Conservation (phyloP, 192 early-diverging fungal genomes). For the Rhizophagus sp. region DNA sequence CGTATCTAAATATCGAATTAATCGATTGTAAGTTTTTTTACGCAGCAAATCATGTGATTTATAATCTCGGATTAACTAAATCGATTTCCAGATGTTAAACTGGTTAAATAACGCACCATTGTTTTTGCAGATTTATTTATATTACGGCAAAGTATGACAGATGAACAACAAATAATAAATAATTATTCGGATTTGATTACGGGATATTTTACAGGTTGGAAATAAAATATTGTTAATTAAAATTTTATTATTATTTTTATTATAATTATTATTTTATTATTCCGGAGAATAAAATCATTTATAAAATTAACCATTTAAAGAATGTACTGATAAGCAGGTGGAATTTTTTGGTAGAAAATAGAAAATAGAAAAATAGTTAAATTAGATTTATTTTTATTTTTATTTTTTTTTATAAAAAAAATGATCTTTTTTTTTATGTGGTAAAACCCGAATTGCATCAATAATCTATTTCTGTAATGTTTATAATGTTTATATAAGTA, state of each 20-base stretch:
- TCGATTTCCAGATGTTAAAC: neutral
- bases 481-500: no score
- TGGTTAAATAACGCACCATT: neutral
- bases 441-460: neutral
- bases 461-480: neutral
- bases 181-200: neutral
- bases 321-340: neutral
- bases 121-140: conserved; percentile 1
- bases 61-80: no score
- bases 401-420: no score
- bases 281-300: neutral
- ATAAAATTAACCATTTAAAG: neutral
- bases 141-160: neutral
- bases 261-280: no score
- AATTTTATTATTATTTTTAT: no score
- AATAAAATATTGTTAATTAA: no score
- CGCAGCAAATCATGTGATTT: no score
- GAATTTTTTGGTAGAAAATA: no score
- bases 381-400: no score
- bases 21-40: no score
- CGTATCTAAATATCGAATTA: no score
- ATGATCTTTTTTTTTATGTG: neutral
- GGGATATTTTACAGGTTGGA: neutral
- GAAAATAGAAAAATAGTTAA: no score
- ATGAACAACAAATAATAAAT: neutral